A percentile compares a stretch with the other conserved stretches of the same genome.
Conservation (phyloP, 116 monocot species). For the Dioscorea cayenensis region DNA sequence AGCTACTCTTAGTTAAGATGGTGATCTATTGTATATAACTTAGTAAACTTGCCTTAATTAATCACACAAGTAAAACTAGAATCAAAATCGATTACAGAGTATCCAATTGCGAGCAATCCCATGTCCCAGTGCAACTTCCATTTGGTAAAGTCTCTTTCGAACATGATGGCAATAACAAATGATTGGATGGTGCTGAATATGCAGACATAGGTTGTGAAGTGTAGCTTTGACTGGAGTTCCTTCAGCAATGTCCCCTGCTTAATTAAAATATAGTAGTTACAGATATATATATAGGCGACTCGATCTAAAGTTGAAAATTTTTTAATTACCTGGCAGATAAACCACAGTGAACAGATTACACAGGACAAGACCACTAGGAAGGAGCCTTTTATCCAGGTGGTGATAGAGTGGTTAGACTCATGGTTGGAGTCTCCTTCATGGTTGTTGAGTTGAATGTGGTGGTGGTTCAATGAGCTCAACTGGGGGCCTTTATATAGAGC, state of each 20-base stretch:
- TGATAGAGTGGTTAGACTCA: not conserved
- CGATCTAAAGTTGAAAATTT: too few species aligned
- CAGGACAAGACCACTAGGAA: conserved; percentile 14
- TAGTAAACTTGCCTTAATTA: too few species aligned
- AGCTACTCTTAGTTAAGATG: too few species aligned
- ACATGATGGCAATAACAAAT: conserved; percentile 21
- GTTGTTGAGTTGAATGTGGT: too few species aligned
- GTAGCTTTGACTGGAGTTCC: conserved; percentile 34
- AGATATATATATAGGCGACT: too few species aligned
- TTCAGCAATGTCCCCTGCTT: conserved; percentile 13
- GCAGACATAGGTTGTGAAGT: conserved; percentile 25
- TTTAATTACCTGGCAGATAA: conserved; percentile 16
- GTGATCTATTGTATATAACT: too few species aligned
- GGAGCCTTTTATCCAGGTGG: conserved; percentile 10
- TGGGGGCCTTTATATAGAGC: conserved; percentile 14
- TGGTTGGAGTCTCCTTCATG: too few species aligned
- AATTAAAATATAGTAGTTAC: not conserved
- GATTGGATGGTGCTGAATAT: conserved; percentile 27
- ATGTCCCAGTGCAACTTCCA: conserved; percentile 33
- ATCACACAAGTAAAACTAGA: too few species aligned
- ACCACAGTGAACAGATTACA: conserved; percentile 11
- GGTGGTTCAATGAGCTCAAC: conserved; percentile 1
- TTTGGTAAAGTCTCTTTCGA: conserved; percentile 20
- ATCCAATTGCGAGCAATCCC: conserved; percentile 27
- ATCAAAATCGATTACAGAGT: conserved; percentile 16